Evolutionary conservation across 306 rosid species (phyloP).

Genomic region (Prunus mira): DNA sequence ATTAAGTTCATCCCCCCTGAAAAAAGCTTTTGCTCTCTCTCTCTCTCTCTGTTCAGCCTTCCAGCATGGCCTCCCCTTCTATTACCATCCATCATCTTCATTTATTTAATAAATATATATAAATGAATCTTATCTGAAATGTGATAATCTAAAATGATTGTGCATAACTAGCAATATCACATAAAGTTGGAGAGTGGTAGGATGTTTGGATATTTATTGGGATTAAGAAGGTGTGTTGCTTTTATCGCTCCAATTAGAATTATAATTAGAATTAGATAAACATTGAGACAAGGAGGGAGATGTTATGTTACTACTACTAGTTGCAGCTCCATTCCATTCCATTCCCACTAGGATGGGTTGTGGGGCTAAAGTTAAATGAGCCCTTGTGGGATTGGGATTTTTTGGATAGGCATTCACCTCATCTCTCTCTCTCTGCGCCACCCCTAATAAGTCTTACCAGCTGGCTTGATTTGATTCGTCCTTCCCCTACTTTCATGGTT

Average conservation of each 20-base stretch:
- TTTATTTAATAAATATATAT: neutral
- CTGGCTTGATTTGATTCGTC: slow-evolving; percentile 53
- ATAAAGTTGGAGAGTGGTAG: too few relatives aligned
- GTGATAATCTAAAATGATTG: neutral
- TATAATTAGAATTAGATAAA: slow-evolving; percentile 27
- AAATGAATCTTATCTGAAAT: slow-evolving; percentile 16
- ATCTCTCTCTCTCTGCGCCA: slow-evolving; percentile 27
- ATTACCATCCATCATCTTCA: neutral
- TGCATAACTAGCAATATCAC: neutral
- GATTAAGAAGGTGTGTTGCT: neutral
- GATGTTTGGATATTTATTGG: too few relatives aligned
- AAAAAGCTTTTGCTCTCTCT: slow-evolving; percentile 12
- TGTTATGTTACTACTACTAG: neutral
- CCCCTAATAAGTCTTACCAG: neutral
- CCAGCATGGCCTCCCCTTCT: slow-evolving; percentile 26
- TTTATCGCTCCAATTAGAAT: slow-evolving; percentile 24
- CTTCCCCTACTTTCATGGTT: slow-evolving; percentile 26
- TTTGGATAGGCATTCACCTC: slow-evolving; percentile 49
- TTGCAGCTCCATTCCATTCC: slow-evolving; percentile 2
- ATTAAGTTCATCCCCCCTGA: slow-evolving; percentile 95
- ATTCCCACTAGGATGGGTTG: slow-evolving; percentile 48
- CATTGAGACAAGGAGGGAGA: slow-evolving; percentile 16
- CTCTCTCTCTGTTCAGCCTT: slow-evolving; percentile 29
- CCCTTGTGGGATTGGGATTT: slow-evolving; percentile 13
- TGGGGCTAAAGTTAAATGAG: slow-evolving; percentile 55